Percentiles rank a stretch among this genome's conserved stretches.
phyloP scores from a whole-genome alignment of 768 basidiomycete species.

The Naganishia antarctica region DNA sequence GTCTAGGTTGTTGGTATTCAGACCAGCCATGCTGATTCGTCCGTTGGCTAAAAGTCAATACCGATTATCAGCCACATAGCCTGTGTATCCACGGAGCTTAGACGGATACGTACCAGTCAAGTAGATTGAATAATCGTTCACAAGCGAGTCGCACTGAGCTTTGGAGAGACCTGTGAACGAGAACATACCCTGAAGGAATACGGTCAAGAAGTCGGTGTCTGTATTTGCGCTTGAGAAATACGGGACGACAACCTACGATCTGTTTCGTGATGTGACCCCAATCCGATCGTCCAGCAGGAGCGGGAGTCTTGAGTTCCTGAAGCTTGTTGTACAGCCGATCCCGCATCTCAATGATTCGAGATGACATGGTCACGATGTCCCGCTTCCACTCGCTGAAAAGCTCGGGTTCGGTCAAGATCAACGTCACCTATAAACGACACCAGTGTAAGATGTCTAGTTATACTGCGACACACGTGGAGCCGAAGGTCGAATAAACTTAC shows the following conservation, averaged over 20 bases:
- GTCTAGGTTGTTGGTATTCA: constrained; percentile 67
- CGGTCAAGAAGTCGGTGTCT: neutral
- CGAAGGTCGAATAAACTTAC: constrained; percentile 12
- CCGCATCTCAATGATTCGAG: constrained; percentile 83
- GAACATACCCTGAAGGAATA: constrained; percentile 69
- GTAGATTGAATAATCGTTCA: constrained; percentile 35
- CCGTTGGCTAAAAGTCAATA: constrained; percentile 51
- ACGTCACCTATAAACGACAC: constrained; percentile 23
- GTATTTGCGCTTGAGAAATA: neutral
- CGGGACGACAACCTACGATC: constrained; percentile 53
- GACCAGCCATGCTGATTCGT: constrained; percentile 84
- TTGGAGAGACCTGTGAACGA: constrained; percentile 56
- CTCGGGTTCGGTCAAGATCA: constrained; percentile 33
- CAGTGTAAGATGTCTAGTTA: neutral
- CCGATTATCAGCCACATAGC: neutral
- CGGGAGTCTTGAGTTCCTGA: constrained; percentile 73
- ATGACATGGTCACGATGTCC: constrained; percentile 84
- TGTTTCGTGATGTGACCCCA: constrained; percentile 89
- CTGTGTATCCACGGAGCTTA: neutral
- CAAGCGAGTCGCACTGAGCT: constrained; percentile 32
- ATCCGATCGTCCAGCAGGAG: constrained; percentile 44
- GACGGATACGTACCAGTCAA: constrained; percentile 36
- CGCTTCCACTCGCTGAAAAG: constrained; percentile 38
- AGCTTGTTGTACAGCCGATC: constrained; percentile 66
- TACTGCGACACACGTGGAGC: too few species aligned